Conservation (phyloP, 2,329 filamentous ascomycete genomes). For the Aspergillus viridinutans region DNA sequence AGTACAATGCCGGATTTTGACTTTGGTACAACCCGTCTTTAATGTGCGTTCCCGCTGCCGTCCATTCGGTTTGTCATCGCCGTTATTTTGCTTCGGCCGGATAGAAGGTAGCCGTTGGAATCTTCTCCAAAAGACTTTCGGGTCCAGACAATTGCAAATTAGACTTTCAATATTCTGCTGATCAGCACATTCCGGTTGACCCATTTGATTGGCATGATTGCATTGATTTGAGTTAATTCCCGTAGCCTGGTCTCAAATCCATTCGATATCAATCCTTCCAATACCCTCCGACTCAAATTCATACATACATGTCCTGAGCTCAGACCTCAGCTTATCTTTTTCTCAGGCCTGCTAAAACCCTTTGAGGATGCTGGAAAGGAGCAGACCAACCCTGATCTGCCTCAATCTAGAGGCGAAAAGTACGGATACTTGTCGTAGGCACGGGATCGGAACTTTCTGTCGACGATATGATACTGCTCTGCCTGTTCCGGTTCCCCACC, state of each 20-base stretch:
- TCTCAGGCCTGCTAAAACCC: slow-evolving; percentile 3
- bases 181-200: not conserved
- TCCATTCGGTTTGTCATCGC: slow-evolving; percentile 12
- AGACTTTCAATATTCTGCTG: slow-evolving; percentile 5
- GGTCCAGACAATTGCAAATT: not conserved
- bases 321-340: not conserved
- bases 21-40: not conserved
- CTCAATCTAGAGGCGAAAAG: not conserved
- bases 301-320: slow-evolving; percentile 1
- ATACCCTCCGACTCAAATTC: not conserved
- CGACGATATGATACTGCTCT: not conserved
- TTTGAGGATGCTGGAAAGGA: slow-evolving; percentile 1
- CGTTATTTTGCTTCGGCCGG: not conserved
- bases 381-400: slow-evolving; percentile 2
- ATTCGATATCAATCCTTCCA: not conserved
- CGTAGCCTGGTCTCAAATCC: not conserved
- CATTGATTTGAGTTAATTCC: not conserved
- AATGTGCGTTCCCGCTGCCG: slow-evolving; percentile 11
- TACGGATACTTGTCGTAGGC: not conserved
- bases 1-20: not conserved
- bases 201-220: not conserved
- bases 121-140: not conserved
- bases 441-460: not conserved
- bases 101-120: not conserved
- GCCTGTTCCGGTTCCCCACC: not conserved